A percentile compares a stretch with the other conserved stretches of the same genome.
Conservation (phyloP, 1,284 basidiomycete species). For the Austropuccinia psidii region DNA sequence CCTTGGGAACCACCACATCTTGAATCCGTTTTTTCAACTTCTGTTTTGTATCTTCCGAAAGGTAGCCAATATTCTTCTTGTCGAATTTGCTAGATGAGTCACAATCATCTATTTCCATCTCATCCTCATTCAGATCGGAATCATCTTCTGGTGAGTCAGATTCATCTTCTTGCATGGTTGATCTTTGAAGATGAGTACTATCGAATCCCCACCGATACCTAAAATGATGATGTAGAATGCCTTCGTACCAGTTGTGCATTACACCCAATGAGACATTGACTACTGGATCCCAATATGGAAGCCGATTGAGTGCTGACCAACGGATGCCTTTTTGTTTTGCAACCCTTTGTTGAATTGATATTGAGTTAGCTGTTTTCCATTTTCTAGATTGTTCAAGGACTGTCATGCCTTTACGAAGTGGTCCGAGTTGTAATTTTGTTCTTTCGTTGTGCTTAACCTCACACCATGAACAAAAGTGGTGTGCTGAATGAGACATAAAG, state of each 20-base stretch:
- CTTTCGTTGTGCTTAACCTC: neutral
- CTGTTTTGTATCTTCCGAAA: neutral
- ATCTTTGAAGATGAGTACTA: neutral
- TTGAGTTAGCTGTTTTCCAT: too few relatives aligned
- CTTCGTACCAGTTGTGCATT: constrained; percentile 25
- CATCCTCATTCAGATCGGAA: neutral
- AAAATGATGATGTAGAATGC: constrained; percentile 14
- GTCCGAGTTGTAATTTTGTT: too few relatives aligned
- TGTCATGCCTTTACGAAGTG: too few relatives aligned
- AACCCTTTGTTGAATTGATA: neutral
- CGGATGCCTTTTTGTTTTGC: neutral
- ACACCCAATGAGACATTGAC: neutral
- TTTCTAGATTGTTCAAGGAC: too few relatives aligned
- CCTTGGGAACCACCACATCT: neutral
- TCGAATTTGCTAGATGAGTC: neutral
- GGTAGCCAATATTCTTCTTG: too few relatives aligned
- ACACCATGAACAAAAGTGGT: neutral
- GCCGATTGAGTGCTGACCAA: constrained; percentile 15
- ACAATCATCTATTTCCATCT: neutral
- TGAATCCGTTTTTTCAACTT: neutral
- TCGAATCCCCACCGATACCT: constrained; percentile 2
- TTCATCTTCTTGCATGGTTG: too few relatives aligned
- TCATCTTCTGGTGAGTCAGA: too few relatives aligned
- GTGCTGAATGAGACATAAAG: neutral
- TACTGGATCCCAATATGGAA: constrained; percentile 32